Evolutionary conservation across 2,329 filamentous ascomycete species (phyloP).

Genomic region (Fusarium tupiense): DNA sequence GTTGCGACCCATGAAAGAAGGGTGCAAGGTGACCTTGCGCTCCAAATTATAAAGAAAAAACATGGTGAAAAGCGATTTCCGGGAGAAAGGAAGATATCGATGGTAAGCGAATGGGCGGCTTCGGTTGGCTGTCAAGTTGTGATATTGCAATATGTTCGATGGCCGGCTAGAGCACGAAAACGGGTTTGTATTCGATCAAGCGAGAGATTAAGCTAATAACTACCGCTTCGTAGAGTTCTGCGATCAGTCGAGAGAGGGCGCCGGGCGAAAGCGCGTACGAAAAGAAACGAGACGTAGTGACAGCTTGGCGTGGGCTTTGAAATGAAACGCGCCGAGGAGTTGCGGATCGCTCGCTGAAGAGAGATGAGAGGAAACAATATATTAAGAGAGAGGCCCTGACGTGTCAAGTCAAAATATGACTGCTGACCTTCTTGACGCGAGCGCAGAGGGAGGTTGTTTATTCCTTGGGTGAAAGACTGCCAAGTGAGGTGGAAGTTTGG

Average conservation of each 20-base stretch:
- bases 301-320: slow-evolving; percentile 1
- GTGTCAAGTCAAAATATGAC: slow-evolving; percentile 34
- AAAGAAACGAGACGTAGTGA: slow-evolving; percentile 3
- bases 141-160: neutral
- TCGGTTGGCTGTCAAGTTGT: neutral
- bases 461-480: slow-evolving; percentile 14
- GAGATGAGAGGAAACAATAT: slow-evolving; percentile 1
- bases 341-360: neutral
- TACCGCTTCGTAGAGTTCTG: neutral
- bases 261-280: slow-evolving; percentile 11
- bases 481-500: slow-evolving; percentile 31
- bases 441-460: slow-evolving; percentile 21
- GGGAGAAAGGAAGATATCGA: slow-evolving; percentile 16
- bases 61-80: slow-evolving; percentile 63
- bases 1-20: slow-evolving; percentile 94
- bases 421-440: slow-evolving; percentile 34
- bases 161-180: neutral
- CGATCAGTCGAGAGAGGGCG: slow-evolving; percentile 9
- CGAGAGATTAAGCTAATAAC: neutral
- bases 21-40: slow-evolving; percentile 92
- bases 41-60: slow-evolving; percentile 99
- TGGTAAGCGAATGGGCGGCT: neutral
- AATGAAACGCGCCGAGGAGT: slow-evolving; percentile 13
- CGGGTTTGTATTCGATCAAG: neutral
- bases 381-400: slow-evolving; percentile 11